phyloP scores from a whole-genome alignment of 306 rosid genomes.

The Cicer bijugum region DNA sequence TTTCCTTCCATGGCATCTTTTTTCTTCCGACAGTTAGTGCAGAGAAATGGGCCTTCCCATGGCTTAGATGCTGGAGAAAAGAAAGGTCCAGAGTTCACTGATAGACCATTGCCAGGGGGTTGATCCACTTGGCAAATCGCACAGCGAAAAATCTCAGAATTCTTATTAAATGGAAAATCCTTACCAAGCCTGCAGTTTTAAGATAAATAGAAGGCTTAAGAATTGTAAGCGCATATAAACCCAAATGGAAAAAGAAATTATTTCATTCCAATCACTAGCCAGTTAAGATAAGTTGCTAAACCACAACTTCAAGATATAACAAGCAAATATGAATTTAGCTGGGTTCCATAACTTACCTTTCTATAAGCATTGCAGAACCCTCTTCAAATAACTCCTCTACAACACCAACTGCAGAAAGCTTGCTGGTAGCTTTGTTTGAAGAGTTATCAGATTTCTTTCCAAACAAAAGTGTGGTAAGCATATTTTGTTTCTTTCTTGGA shows the following conservation, averaged over 20 bases:
- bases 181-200: conserved; percentile 80
- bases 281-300: not conserved
- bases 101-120: conserved; percentile 72
- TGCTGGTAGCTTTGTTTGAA: conserved; percentile 68
- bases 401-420: conserved; percentile 90
- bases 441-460: conserved; percentile 80
- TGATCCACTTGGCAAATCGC: conserved; percentile 97
- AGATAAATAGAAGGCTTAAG: conserved; percentile 31
- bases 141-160: conserved; percentile 82
- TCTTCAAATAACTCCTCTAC: conserved; percentile 99
- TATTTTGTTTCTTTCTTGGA: conserved; percentile 73
- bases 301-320: conserved; percentile 16
- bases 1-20: conserved; percentile 99
- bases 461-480: conserved; percentile 68
- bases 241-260: conserved; percentile 5
- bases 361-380: conserved; percentile 97
- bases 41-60: conserved; percentile 97
- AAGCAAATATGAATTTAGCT: not conserved
- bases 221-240: not conserved
- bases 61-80: conserved; percentile 84
- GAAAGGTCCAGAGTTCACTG: conserved; percentile 81
- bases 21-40: conserved; percentile 76
- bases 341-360: conserved; percentile 60
- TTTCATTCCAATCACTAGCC: conserved; percentile 34
- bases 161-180: conserved; percentile 65